phyloP scores from a whole-genome alignment of 352 stramenopile genomes.

The Aphanomyces invadans region DNA sequence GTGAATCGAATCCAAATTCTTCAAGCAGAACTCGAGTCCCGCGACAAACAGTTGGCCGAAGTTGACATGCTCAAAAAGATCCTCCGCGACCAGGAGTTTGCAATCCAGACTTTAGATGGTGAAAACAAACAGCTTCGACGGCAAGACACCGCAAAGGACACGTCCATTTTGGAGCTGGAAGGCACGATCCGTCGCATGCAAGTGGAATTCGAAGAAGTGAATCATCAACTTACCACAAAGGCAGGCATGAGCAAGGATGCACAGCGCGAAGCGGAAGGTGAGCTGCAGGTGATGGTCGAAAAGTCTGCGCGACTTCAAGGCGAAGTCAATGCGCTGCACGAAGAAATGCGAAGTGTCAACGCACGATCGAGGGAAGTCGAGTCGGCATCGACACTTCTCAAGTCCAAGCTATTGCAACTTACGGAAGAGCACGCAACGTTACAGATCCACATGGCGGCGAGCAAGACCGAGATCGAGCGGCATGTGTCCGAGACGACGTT shows the following conservation, averaged over 20 bases:
- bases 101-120: slow-evolving; percentile 3
- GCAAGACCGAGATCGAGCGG: slow-evolving; percentile 34
- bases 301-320: slow-evolving; percentile 37
- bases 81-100: slow-evolving; percentile 15
- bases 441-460: slow-evolving; percentile 34
- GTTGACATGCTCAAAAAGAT: slow-evolving; percentile 23
- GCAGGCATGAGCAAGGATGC: slow-evolving; percentile 26
- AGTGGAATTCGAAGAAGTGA: slow-evolving; percentile 18
- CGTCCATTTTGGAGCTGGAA: slow-evolving; percentile 18
- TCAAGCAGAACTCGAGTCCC: slow-evolving; percentile 21
- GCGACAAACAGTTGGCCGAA: slow-evolving; percentile 15
- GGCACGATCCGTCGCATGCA: slow-evolving; percentile 24
- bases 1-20: slow-evolving; percentile 28
- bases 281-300: slow-evolving; percentile 33
- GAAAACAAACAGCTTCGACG: slow-evolving; percentile 33
- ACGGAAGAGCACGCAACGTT: slow-evolving; percentile 50
- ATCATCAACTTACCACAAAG: slow-evolving; percentile 9
- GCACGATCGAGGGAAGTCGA: slow-evolving; percentile 38
- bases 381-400: slow-evolving; percentile 29
- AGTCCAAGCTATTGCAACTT: slow-evolving; percentile 52
- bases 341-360: slow-evolving; percentile 36
- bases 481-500: slow-evolving; percentile 33
- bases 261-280: slow-evolving; percentile 27
- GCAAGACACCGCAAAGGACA: slow-evolving; percentile 24
- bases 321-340: slow-evolving; percentile 47